A percentile compares a stretch with the other conserved stretches of the same genome.
Conservation (phyloP, 2,329 filamentous ascomycete genomes). For the Talaromyces sp. region DNA sequence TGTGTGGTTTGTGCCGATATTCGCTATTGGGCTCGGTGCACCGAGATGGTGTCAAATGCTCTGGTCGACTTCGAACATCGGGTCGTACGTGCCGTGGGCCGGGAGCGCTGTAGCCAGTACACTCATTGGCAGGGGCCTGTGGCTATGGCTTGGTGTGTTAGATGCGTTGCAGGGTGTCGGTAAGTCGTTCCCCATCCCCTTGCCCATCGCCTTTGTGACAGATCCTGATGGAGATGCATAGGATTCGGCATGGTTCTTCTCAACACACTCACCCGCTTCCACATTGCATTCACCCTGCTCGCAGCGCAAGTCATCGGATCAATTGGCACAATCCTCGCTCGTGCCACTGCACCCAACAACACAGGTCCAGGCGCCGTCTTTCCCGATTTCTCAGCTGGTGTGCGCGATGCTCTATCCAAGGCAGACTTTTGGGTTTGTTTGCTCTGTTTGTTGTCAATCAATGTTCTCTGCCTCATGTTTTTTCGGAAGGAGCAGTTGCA, state of each 20-base stretch:
- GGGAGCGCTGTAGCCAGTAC: slow-evolving; percentile 50
- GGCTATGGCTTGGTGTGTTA: slow-evolving; percentile 61
- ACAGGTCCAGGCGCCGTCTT: slow-evolving; percentile 57
- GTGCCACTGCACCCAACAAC: slow-evolving; percentile 55
- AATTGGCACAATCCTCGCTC: slow-evolving; percentile 54
- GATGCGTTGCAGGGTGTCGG: slow-evolving; percentile 60
- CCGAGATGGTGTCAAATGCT: slow-evolving; percentile 62
- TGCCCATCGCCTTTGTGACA: rapidly evolving
- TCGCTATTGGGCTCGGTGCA: slow-evolving; percentile 58
- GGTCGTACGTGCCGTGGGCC: slow-evolving; percentile 57
- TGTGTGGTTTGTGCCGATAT: slow-evolving; percentile 60
- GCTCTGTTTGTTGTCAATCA: slow-evolving; percentile 50
- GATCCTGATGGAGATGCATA: neutral
- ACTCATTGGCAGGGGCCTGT: slow-evolving; percentile 51
- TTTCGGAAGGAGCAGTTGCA: slow-evolving; percentile 26
- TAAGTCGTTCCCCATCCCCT: neutral
- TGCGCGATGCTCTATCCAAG: slow-evolving; percentile 20
- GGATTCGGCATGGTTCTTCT: slow-evolving; percentile 59
- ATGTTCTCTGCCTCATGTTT: slow-evolving; percentile 55
- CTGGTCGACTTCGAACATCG: slow-evolving; percentile 56
- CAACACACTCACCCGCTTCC: slow-evolving; percentile 57
- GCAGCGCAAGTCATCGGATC: slow-evolving; percentile 57
- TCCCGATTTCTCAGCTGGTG: slow-evolving; percentile 47
- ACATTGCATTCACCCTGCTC: slow-evolving; percentile 41
- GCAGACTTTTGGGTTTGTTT: slow-evolving; percentile 36